Conservation (phyloP, 768 basidiomycete species). For the Sarcodon aspratus region DNA sequence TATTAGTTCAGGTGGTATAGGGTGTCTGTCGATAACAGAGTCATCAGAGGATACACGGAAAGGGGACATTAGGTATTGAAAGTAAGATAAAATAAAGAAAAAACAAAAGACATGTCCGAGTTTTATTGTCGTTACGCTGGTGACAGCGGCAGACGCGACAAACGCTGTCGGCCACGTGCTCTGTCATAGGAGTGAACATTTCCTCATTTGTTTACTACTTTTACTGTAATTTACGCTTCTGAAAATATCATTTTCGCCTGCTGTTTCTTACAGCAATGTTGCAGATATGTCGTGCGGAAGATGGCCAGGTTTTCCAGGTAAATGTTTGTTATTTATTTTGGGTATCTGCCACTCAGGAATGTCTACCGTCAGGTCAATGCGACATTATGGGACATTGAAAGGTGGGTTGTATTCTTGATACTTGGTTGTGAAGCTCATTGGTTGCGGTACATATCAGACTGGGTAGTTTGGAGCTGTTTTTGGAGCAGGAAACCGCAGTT, state of each 20-base stretch:
- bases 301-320: slow-evolving; percentile 26
- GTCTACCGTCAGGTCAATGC: slow-evolving; percentile 34
- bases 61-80: too few relatives aligned
- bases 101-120: too few relatives aligned
- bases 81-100: too few relatives aligned
- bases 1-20: too few relatives aligned
- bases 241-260: neutral
- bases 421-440: neutral
- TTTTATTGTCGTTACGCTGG: too few relatives aligned
- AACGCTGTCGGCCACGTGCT: too few relatives aligned
- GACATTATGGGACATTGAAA: slow-evolving; percentile 67
- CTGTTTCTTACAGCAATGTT: slow-evolving; percentile 15
- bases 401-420: slow-evolving; percentile 26
- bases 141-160: too few relatives aligned
- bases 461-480: slow-evolving; percentile 58
- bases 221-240: neutral
- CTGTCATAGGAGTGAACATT: neutral
- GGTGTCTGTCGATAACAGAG: too few relatives aligned
- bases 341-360: neutral
- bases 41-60: too few relatives aligned
- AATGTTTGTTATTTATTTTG: neutral
- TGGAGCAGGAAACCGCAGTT: slow-evolving; percentile 62
- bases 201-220: neutral
- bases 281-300: slow-evolving; percentile 30
- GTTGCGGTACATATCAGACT: slow-evolving; percentile 24